Percentiles rank a stretch among this genome's conserved stretches.
Conservation (phyloP, 805 yeast species). For the Lipomyces sp. region DNA sequence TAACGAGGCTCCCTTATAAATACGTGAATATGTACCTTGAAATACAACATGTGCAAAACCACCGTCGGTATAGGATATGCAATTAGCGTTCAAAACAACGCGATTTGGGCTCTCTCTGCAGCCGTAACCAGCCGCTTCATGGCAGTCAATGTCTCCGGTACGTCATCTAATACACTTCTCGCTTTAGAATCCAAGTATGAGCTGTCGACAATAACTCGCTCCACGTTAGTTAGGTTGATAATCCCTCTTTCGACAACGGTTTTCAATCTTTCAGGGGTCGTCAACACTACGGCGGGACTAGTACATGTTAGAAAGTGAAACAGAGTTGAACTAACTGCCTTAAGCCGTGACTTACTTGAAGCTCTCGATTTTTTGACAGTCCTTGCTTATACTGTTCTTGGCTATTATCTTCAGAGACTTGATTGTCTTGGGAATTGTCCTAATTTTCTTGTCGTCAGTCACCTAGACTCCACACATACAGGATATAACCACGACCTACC, state of each 20-base stretch:
- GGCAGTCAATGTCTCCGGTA: constrained; percentile 27
- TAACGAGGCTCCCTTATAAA: too few relatives aligned
- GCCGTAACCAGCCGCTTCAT: constrained; percentile 16
- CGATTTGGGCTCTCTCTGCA: constrained; percentile 2
- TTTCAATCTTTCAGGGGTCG: constrained; percentile 25
- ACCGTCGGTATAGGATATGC: background rate
- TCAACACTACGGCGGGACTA: constrained; percentile 18
- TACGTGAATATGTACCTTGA: too few relatives aligned
- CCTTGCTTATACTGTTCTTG: constrained; percentile 29
- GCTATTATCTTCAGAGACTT: constrained; percentile 29
- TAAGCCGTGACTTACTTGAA: constrained; percentile 11
- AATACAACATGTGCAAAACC: background rate
- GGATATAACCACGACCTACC: constrained; percentile 14
- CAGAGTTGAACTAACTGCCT: too few relatives aligned
- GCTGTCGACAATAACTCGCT: constrained; percentile 25
- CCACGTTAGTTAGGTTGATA: constrained; percentile 17
- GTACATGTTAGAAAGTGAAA: background rate
- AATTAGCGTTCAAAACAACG: background rate
- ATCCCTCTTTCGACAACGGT: constrained; percentile 13
- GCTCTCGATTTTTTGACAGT: constrained; percentile 19
- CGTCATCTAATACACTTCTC: constrained; percentile 32
- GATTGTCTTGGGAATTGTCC: constrained; percentile 19
- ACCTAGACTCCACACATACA: background rate
- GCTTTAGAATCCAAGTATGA: constrained; percentile 30
- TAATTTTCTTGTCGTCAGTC: background rate